Evolutionary conservation across 352 stramenopile species (phyloP).

Genomic region (Phytophthora syringae): DNA sequence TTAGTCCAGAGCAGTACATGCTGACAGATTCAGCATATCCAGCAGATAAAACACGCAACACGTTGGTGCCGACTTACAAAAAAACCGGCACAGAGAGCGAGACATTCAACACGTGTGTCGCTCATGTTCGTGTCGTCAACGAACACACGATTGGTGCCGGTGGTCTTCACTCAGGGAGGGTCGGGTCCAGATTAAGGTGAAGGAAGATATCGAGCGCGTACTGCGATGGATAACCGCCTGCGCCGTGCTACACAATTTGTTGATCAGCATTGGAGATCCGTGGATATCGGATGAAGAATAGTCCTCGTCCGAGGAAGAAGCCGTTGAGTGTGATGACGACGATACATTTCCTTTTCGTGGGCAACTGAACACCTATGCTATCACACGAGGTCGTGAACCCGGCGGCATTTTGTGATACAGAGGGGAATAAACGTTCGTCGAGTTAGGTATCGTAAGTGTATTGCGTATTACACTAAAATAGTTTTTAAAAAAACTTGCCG

Average conservation of each 20-base stretch:
- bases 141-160: neutral
- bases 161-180: neutral
- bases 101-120: conserved; percentile 1
- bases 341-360: conserved; percentile 1
- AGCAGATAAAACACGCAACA: conserved; percentile 2
- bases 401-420: neutral
- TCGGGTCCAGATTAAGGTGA: conserved; percentile 2
- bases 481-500: too few relatives aligned
- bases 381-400: neutral
- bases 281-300: too few relatives aligned
- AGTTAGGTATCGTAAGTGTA: too few relatives aligned
- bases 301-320: neutral
- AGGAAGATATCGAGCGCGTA: neutral
- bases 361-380: neutral
- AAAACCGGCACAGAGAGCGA: neutral
- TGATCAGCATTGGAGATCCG: neutral
- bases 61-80: conserved; percentile 1
- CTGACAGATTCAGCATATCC: conserved; percentile 2
- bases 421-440: neutral
- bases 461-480: too few relatives aligned
- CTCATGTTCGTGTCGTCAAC: neutral
- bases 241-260: conserved; percentile 3
- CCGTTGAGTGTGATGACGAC: neutral
- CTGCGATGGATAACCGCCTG: conserved; percentile 2
- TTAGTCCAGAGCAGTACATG: neutral